These are phyloP conservation scores for Thielaviopsis populi DNA, from an alignment of 2,329 filamentous ascomycete species.

Conservation along the genomic window DNA sequence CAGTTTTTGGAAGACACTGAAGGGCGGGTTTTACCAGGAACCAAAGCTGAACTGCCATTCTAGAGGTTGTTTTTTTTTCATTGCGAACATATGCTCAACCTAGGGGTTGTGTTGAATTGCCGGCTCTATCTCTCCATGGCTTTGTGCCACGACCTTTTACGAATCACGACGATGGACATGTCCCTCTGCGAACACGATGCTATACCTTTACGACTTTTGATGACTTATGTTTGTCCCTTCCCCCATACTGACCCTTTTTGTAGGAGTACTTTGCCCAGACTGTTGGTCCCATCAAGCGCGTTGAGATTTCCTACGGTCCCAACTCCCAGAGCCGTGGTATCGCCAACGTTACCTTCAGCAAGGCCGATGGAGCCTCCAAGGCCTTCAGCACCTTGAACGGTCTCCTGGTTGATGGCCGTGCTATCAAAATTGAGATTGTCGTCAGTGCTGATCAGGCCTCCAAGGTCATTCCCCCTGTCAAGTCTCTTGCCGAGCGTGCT, in stretches of 20 bases:
- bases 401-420: constrained; percentile 73
- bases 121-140: background rate
- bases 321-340: constrained; percentile 84
- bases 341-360: constrained; percentile 75
- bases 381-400: constrained; percentile 76
- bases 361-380: constrained; percentile 66
- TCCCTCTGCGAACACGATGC: constrained; percentile 22
- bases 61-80: constrained; percentile 7
- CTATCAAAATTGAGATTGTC: constrained; percentile 92
- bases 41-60: constrained; percentile 3
- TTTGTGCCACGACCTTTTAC: background rate
- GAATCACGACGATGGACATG: constrained; percentile 18
- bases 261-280: constrained; percentile 94
- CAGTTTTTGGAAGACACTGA: background rate
- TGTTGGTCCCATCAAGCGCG: constrained; percentile 79
- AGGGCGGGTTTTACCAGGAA: background rate
- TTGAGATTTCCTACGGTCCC: constrained; percentile 83
- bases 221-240: constrained; percentile 4
- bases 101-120: background rate
- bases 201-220: constrained; percentile 37
- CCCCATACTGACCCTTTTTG: constrained; percentile 36
- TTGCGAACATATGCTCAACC: background rate
- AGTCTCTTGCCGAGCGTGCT: constrained; percentile 71
- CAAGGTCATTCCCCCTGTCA: constrained; percentile 47
- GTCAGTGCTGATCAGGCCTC: constrained; percentile 61